Base-by-base conservation (phyloP, 495 filamentous ascomycete species). In the Hyaloscypha finlandica region DNA sequence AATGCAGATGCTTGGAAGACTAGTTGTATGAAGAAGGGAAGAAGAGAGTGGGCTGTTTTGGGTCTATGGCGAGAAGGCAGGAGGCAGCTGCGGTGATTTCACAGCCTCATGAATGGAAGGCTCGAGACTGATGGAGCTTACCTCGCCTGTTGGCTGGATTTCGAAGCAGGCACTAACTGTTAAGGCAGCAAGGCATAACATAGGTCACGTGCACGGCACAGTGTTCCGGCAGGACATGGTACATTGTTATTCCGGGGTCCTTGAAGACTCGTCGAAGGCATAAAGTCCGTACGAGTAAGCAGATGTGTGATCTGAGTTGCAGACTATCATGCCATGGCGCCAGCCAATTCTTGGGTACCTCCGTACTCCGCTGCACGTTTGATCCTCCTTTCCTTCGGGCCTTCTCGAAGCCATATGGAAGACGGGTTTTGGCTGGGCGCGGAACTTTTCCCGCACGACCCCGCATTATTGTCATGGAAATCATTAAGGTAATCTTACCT, bases 121-220 rank as follows among this genome's bases (percentile, higher is more conserved):
- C 31, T 63, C 66, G 58, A 68, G 66, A 63, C 55, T 55, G 30
- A 35, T 9, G 25, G 56, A 31, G 39, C 64, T 59, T 37, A 9
- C 22, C 8, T 22, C n/a, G 16, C 32, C 31, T 19, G 33, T 11
- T 30, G 19, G 30, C 32, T 25, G 12, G 31, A 35, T 60, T 60
- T 60, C 58, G 33, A 48, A 62, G 33, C 59, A 59, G 56, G 30
- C 29, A 20, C 8, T 2, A 59, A 58, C 8, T 25, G 55, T 8
- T 20, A 20, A 59, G 32, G 30, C 56, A 58, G 30, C 32, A 6
- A 59, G 30, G 32, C 56, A 20, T 29, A 9, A 14, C 35, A 3
- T 16, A 8, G 31, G 32, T 59, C 29, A 59, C 56, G 32, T 48
- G 42, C 11, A 6, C 8, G 16, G 16, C 9, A 19, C 4, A 1